Evolutionary conservation across 805 yeast species (phyloP).

Genomic region (Yarrowia keelungensis): DNA sequence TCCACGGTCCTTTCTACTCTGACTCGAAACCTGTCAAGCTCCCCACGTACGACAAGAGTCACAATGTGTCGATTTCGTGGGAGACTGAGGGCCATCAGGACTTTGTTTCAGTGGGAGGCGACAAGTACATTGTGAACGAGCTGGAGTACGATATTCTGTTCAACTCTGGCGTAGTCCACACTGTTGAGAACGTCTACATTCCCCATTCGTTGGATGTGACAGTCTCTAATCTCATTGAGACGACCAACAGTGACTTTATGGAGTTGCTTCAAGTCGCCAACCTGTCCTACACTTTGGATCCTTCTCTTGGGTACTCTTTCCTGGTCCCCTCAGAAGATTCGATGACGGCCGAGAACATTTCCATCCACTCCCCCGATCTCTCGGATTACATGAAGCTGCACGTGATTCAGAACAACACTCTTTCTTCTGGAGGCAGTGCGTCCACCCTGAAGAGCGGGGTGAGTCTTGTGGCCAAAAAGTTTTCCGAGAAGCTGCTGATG

Average conservation of each 20-base stretch:
- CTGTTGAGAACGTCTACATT: conserved; percentile 61
- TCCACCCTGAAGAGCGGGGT: conserved; percentile 45
- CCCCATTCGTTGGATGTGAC: conserved; percentile 65
- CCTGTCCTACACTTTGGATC: conserved; percentile 56
- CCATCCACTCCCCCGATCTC: conserved; percentile 55
- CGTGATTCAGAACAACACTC: conserved; percentile 65
- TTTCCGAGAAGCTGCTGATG: conserved; percentile 45
- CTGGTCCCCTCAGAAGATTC: conserved; percentile 73
- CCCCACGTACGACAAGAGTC: conserved; percentile 46
- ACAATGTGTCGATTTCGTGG: conserved; percentile 38
- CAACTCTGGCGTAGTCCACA: conserved; percentile 84
- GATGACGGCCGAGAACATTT: conserved; percentile 59
- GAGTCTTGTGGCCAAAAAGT: conserved; percentile 41
- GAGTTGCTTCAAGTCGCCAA: conserved; percentile 56
- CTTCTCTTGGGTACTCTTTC: conserved; percentile 60
- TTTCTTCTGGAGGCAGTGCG: conserved; percentile 41
- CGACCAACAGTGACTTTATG: conserved; percentile 57
- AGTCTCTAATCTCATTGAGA: conserved; percentile 60
- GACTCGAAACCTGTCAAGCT: conserved; percentile 55
- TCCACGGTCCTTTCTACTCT: conserved; percentile 71
- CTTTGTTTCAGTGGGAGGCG: background rate
- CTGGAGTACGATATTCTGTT: conserved; percentile 66
- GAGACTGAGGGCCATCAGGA: conserved; percentile 36
- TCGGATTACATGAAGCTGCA: conserved; percentile 70
- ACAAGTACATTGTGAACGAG: conserved; percentile 43